Percentiles rank a stretch among this genome's conserved stretches.
phyloP scores from a whole-genome alignment of 345 rosid species.

The Crucihimalaya himalaica region DNA sequence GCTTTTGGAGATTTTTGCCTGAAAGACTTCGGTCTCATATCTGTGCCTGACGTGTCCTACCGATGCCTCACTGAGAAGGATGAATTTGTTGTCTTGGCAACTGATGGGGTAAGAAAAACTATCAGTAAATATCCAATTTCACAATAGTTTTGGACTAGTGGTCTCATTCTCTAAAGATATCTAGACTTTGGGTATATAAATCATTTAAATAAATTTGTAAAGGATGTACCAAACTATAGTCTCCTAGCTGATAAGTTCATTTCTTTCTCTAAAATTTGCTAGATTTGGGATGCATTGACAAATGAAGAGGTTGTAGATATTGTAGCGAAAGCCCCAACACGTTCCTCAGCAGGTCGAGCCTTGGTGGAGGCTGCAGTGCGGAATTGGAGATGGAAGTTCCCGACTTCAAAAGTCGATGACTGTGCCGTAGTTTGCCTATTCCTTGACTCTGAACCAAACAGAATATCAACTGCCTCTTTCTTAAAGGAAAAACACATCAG shows the following conservation, averaged over 20 bases:
- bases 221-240: background rate
- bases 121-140: background rate
- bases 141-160: background rate
- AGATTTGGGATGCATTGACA: conserved; percentile 97
- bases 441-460: conserved; percentile 52
- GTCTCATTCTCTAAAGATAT: conserved; percentile 12
- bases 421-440: conserved; percentile 98
- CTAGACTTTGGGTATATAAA: conserved; percentile 63
- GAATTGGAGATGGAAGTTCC: conserved; percentile 88
- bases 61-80: conserved; percentile 70
- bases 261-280: background rate
- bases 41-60: conserved; percentile 81
- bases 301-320: conserved; percentile 85
- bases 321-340: conserved; percentile 69
- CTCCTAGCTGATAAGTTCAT: background rate
- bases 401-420: conserved; percentile 92
- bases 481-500: conserved; percentile 23
- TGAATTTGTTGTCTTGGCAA: conserved; percentile 90
- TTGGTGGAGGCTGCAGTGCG: conserved; percentile 84
- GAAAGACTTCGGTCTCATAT: conserved; percentile 87
- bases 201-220: conserved; percentile 12
- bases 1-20: conserved; percentile 99
- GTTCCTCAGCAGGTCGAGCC: conserved; percentile 70
- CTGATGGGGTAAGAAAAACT: conserved; percentile 77
- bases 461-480: conserved; percentile 52